These are phyloP conservation scores for Venturia asperata DNA, from an alignment of 2,329 filamentous ascomycete genomes.

Conservation along the genomic window DNA sequence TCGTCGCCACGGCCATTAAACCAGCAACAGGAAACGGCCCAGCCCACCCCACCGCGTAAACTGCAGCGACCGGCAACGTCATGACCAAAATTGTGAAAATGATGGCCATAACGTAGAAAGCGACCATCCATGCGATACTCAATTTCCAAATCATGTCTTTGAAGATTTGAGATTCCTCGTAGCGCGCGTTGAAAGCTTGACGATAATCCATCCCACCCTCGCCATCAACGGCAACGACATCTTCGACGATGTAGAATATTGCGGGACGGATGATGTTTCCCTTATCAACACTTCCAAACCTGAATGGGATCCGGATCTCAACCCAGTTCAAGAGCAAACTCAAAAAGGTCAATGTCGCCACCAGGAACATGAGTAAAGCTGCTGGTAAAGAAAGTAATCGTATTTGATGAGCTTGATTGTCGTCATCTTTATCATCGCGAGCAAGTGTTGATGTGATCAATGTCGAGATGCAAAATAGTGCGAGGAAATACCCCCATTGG, in stretches of 20 bases:
- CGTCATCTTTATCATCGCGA: constrained; percentile 13
- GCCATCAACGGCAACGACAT: constrained; percentile 60
- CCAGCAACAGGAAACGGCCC: constrained; percentile 17
- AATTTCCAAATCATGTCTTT: constrained; percentile 47
- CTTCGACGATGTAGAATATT: constrained; percentile 59
- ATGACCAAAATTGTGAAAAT: background rate
- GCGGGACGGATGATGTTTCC: constrained; percentile 37
- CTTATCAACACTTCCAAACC: constrained; percentile 9
- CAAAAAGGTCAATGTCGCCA: constrained; percentile 15
- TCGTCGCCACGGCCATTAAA: constrained; percentile 17
- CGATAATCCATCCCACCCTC: constrained; percentile 50
- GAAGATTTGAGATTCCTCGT: constrained; percentile 49
- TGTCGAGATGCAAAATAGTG: constrained; percentile 11
- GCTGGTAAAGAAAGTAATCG: constrained; percentile 16
- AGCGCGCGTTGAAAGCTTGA: constrained; percentile 44
- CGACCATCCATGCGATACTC: constrained; percentile 47
- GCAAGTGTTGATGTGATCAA: constrained; percentile 15
- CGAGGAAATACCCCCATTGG: constrained; percentile 19
- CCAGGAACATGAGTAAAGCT: constrained; percentile 15
- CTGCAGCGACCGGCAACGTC: constrained; percentile 9
- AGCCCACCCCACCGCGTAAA: constrained; percentile 19
- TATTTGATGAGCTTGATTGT: constrained; percentile 17
- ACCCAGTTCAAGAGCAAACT: constrained; percentile 12
- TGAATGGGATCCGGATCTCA: constrained; percentile 10
- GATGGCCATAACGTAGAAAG: constrained; percentile 6